Evolutionary conservation across 345 rosid species (phyloP).

Genomic region (Gossypium stocksii): DNA sequence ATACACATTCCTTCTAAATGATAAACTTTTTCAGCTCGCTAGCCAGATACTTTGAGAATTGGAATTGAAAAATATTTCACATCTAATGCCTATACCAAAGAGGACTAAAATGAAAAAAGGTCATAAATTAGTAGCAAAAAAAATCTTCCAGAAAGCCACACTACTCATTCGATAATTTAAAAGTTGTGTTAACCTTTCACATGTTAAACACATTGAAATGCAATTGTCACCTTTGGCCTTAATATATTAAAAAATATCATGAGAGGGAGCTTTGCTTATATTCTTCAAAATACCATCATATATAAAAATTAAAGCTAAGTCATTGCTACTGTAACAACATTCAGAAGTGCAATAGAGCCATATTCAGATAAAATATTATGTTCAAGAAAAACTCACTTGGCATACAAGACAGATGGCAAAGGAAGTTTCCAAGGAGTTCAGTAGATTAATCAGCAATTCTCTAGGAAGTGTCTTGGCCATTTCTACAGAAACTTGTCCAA

Average conservation of each 20-base stretch:
- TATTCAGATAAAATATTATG: not conserved
- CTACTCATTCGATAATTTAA: not conserved
- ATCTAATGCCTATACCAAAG: too few species aligned
- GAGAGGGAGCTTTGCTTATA: not conserved
- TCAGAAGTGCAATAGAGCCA: not conserved
- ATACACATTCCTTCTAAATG: not conserved
- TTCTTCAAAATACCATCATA: not conserved
- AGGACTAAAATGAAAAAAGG: too few species aligned
- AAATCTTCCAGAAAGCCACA: too few species aligned
- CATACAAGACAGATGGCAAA: slow-evolving; percentile 62
- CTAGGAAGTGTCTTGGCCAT: slow-evolving; percentile 61
- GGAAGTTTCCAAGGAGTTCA: slow-evolving; percentile 49
- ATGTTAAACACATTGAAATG: not conserved
- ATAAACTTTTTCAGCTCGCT: not conserved
- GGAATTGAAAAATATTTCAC: not conserved
- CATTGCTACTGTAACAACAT: not conserved
- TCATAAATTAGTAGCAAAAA: too few species aligned
- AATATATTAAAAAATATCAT: slow-evolving; percentile 6
- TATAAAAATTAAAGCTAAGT: not conserved
- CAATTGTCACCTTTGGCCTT: not conserved
- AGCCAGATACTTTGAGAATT: not conserved
- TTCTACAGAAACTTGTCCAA: slow-evolving; percentile 58
- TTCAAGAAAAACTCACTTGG: slow-evolving; percentile 47
- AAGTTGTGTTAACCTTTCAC: not conserved
- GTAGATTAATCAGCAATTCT: slow-evolving; percentile 42